Evolutionary conservation across 2,329 filamentous ascomycete species (phyloP).

Genomic region (Xylaria sp.): DNA sequence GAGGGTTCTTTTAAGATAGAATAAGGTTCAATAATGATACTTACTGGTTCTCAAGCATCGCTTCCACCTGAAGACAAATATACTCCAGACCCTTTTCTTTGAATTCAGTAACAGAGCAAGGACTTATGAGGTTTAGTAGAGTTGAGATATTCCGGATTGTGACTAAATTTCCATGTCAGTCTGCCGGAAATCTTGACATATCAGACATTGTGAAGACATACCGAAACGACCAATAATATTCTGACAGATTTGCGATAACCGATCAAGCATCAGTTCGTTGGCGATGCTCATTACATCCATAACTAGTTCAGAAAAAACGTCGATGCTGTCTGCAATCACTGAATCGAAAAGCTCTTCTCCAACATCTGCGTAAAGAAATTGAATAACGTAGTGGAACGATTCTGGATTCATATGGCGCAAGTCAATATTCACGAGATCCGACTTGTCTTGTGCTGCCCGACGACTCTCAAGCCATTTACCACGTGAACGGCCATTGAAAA

Average conservation of each 20-base stretch:
- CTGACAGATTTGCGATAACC: slow-evolving; percentile 90
- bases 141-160: slow-evolving; percentile 86
- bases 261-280: slow-evolving; percentile 95
- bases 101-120: slow-evolving; percentile 84
- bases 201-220: slow-evolving; percentile 28
- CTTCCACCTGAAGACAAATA: slow-evolving; percentile 89
- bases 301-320: slow-evolving; percentile 88
- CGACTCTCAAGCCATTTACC: slow-evolving; percentile 85
- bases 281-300: slow-evolving; percentile 90
- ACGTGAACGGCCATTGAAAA: slow-evolving; percentile 87
- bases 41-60: slow-evolving; percentile 85
- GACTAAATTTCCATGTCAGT: slow-evolving; percentile 56
- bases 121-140: slow-evolving; percentile 85
- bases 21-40: slow-evolving; percentile 20
- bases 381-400: slow-evolving; percentile 81
- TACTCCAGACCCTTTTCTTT: slow-evolving; percentile 91
- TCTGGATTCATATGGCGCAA: slow-evolving; percentile 79
- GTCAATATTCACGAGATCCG: slow-evolving; percentile 74
- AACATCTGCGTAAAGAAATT: slow-evolving; percentile 84
- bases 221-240: slow-evolving; percentile 79
- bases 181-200: neutral
- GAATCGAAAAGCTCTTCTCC: slow-evolving; percentile 84
- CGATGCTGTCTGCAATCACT: slow-evolving; percentile 74
- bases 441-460: slow-evolving; percentile 58
- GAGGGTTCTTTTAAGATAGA: neutral